These are phyloP conservation scores for Zasmidium citrigriseum DNA, from an alignment of 2,329 filamentous ascomycete genomes.

Conservation along the genomic window DNA sequence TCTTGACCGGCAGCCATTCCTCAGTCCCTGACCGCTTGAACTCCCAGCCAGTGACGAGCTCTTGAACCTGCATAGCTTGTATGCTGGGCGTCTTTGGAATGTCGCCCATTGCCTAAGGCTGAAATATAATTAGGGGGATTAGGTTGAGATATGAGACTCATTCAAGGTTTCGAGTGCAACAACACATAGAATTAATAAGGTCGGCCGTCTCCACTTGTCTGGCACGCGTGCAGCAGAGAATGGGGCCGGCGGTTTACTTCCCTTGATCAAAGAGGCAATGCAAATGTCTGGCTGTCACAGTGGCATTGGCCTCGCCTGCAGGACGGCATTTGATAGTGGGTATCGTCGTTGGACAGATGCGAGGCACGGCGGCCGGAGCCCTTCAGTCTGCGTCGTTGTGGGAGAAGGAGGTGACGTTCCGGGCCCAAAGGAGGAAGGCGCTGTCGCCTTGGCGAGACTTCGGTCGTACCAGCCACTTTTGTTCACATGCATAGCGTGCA, in stretches of 20 bases:
- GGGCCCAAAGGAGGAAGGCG: conserved; percentile 1
- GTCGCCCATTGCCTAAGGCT: background rate
- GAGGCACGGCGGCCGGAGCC: background rate
- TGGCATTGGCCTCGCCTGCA: background rate
- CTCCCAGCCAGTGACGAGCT: conserved; percentile 44
- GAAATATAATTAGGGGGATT: background rate
- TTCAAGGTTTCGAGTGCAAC: background rate
- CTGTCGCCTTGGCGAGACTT: background rate
- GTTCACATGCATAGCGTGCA: background rate
- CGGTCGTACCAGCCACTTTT: background rate
- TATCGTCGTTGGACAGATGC: background rate
- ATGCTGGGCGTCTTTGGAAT: conserved; percentile 8
- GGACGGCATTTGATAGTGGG: too few relatives aligned
- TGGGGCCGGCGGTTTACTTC: conserved; percentile 8
- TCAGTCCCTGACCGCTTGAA: conserved; percentile 47
- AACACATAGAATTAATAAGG: background rate
- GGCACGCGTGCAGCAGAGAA: background rate
- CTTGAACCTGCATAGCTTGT: conserved; percentile 23
- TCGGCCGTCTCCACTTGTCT: background rate
- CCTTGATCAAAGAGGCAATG: conserved; percentile 12
- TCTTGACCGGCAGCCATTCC: conserved; percentile 47
- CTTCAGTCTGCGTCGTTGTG: background rate
- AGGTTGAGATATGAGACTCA: background rate
- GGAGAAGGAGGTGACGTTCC: conserved; percentile 1
- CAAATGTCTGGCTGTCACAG: background rate